Conservation (phyloP, 1,284 basidiomycete genomes). For the Tylopilus sp. region DNA sequence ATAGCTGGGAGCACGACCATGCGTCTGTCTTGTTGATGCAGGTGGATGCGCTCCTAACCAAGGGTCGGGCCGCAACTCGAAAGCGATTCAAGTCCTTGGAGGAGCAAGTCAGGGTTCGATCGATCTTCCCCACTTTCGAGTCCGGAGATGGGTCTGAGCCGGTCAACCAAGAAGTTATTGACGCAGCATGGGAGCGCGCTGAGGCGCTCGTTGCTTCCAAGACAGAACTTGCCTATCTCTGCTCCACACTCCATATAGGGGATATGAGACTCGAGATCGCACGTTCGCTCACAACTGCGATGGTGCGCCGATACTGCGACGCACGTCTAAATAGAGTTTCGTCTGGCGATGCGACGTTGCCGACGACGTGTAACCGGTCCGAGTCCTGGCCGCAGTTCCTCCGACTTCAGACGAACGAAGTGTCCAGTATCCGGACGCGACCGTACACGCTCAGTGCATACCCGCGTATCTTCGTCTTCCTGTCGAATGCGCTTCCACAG, state of each 20-base stretch:
- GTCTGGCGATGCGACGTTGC: constrained; percentile 6
- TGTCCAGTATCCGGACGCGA: constrained; percentile 36
- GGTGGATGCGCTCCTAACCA: constrained; percentile 33
- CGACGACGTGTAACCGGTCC: not conserved
- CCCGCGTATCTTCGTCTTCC: constrained; percentile 45
- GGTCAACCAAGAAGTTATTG: constrained; percentile 31
- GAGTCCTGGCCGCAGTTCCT: constrained; percentile 32
- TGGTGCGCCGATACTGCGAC: constrained; percentile 38
- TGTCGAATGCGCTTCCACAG: constrained; percentile 35
- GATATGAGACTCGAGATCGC: constrained; percentile 52
- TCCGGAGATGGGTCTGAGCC: not conserved
- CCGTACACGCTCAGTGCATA: constrained; percentile 44
- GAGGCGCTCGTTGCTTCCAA: constrained; percentile 23
- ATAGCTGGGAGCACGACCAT: constrained; percentile 39
- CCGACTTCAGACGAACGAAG: constrained; percentile 49
- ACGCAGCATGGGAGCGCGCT: constrained; percentile 34
- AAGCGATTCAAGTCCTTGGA: constrained; percentile 33
- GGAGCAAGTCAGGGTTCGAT: constrained; percentile 21
- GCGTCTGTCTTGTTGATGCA: constrained; percentile 32
- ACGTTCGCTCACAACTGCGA: constrained; percentile 45
- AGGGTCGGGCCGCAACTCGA: constrained; percentile 30
- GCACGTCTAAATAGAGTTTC: constrained; percentile 9
- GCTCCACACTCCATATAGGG: constrained; percentile 33
- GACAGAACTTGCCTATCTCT: constrained; percentile 18
- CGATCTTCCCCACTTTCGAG: constrained; percentile 12